phyloP scores from a whole-genome alignment of 768 basidiomycete genomes.

The Russula sp. region DNA sequence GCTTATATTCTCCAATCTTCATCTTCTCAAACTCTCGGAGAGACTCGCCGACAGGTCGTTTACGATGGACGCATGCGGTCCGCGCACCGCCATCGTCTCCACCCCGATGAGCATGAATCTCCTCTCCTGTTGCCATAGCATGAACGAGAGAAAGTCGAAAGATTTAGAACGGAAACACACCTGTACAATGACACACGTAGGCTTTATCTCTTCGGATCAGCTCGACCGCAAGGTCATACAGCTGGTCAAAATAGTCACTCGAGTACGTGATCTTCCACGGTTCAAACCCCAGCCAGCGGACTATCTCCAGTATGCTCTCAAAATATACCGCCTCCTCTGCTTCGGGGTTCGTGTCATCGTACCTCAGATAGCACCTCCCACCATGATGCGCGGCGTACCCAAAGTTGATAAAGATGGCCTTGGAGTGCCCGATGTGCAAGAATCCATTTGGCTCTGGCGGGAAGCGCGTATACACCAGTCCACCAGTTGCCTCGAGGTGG shows the following conservation, averaged over 20 bases:
- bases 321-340: constrained; percentile 96
- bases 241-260: constrained; percentile 87
- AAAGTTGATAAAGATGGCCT: constrained; percentile 97
- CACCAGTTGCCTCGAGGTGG: constrained; percentile 74
- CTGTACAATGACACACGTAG: constrained; percentile 93
- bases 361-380: constrained; percentile 91
- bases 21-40: constrained; percentile 84
- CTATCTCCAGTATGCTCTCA: constrained; percentile 90
- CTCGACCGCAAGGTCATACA: constrained; percentile 83
- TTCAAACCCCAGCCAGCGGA: constrained; percentile 95
- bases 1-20: constrained; percentile 84
- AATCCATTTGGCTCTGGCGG: constrained; percentile 98
- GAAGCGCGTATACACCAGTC: constrained; percentile 90
- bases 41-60: constrained; percentile 81
- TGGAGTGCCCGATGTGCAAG: constrained; percentile 94
- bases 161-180: constrained; percentile 41
- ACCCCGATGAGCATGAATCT: constrained; percentile 84
- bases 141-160: neutral
- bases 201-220: constrained; percentile 86
- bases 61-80: constrained; percentile 78
- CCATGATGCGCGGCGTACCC: constrained; percentile 94
- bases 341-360: constrained; percentile 98
- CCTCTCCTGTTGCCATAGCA: constrained; percentile 56
- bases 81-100: constrained; percentile 74
- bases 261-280: constrained; percentile 99